Conservation (phyloP, 495 filamentous ascomycete genomes). For the Neurospora sp. region DNA sequence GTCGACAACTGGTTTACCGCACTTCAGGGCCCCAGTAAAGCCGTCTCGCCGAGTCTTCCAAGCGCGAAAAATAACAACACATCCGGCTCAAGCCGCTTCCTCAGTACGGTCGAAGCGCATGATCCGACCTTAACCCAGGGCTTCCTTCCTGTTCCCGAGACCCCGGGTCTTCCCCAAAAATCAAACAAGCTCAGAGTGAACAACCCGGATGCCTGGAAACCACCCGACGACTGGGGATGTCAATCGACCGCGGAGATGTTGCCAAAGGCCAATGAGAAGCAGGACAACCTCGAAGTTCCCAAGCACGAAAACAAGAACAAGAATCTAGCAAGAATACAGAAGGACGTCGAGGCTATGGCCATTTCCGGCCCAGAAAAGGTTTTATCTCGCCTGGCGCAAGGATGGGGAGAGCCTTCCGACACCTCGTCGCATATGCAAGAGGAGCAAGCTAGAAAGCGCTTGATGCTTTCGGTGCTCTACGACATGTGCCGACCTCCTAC, state of each 20-base stretch:
- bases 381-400: slow-evolving; percentile 34
- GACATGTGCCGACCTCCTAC: slow-evolving; percentile 2
- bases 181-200: slow-evolving; percentile 9
- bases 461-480: slow-evolving; percentile 33
- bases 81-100: neutral
- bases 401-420: slow-evolving; percentile 28
- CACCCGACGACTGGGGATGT: slow-evolving; percentile 12
- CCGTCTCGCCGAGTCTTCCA: neutral
- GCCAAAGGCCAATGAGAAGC: neutral
- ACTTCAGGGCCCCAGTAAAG: slow-evolving; percentile 2
- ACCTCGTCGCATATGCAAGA: slow-evolving; percentile 23
- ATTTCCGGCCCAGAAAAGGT: slow-evolving; percentile 32
- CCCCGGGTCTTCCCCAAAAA: neutral
- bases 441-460: slow-evolving; percentile 32
- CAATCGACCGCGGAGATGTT: slow-evolving; percentile 1
- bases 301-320: neutral
- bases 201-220: slow-evolving; percentile 32
- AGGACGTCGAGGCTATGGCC: slow-evolving; percentile 33
- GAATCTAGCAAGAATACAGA: slow-evolving; percentile 22
- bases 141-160: neutral
- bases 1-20: slow-evolving; percentile 11
- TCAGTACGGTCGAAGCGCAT: neutral
- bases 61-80: neutral
- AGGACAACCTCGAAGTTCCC: neutral
- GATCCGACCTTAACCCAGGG: neutral